These are phyloP conservation scores for Aspergillus brunneoviolaceus DNA, from an alignment of 2,329 filamentous ascomycete species.

Conservation along the genomic window DNA sequence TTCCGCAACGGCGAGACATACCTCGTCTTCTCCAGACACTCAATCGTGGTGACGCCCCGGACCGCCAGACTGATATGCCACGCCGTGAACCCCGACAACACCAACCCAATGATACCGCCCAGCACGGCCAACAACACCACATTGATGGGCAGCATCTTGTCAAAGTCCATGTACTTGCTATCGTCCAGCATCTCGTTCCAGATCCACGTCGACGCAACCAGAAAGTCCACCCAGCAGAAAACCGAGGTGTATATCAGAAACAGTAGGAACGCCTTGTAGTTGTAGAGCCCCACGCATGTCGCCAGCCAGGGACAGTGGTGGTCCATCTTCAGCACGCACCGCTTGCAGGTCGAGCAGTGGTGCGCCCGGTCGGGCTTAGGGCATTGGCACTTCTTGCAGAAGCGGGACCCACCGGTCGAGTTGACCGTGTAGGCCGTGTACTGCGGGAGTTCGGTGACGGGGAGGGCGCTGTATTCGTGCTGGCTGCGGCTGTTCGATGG, in stretches of 20 bases:
- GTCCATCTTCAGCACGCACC: slow-evolving; percentile 98
- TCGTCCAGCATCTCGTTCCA: slow-evolving; percentile 77
- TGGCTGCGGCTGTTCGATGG: slow-evolving; percentile 21
- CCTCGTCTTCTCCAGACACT: slow-evolving; percentile 91
- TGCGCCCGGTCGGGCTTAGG: slow-evolving; percentile 94
- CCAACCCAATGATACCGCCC: slow-evolving; percentile 85
- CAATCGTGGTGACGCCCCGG: slow-evolving; percentile 87
- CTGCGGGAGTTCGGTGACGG: slow-evolving; percentile 64
- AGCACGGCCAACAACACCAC: slow-evolving; percentile 85
- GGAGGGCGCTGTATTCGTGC: slow-evolving; percentile 70
- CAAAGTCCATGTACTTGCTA: slow-evolving; percentile 66
- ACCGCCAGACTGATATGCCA: slow-evolving; percentile 87
- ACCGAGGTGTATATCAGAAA: slow-evolving; percentile 87
- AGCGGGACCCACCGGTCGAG: slow-evolving; percentile 79
- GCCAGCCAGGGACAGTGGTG: slow-evolving; percentile 98
- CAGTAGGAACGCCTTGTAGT: slow-evolving; percentile 93
- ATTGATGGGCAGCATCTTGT: slow-evolving; percentile 73
- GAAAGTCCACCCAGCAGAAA: slow-evolving; percentile 80
- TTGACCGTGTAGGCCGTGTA: slow-evolving; percentile 87
- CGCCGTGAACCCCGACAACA: slow-evolving; percentile 80
- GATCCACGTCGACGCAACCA: slow-evolving; percentile 76
- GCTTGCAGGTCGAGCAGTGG: slow-evolving; percentile 91
- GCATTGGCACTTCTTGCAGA: slow-evolving; percentile 96
- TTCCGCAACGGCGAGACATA: slow-evolving; percentile 80
- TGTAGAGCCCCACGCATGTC: slow-evolving; percentile 87